Base-by-base conservation (phyloP, 164 flowering plant species). In the Nymphaea thermarum region DNA sequence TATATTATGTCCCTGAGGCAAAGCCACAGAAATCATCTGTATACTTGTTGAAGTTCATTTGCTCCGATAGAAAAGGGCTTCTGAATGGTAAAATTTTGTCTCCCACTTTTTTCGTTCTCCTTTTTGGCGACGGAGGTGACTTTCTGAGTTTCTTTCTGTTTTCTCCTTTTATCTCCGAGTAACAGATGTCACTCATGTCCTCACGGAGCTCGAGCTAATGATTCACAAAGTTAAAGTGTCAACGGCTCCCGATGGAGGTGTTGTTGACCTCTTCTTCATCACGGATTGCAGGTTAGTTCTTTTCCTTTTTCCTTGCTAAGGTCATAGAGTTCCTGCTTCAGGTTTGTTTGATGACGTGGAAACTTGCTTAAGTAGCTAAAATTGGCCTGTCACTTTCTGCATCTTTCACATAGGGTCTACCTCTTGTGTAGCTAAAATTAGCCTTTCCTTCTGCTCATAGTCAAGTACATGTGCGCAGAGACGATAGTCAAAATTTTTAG, bases 1-100 rank as follows among this genome's bases (percentile, higher is more conserved):
- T 74, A 67, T 87, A 76, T 73, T 78, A 77, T 43, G 45, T 70
- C 62, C 84, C 25, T 17, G 57, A 78, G 66, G 14, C 86, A 41
- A 60, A 75, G 0, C 4, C 81, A 44, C 62, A 70, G 61, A 73
- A 79, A 8, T 67, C 89, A 10, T 70, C 81, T 2, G 59, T 87
- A 47, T 87, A 85, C 78, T 65, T 88, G 63, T 72, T 90, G 72
- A 87, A 81, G 72, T 82, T 86, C 60, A 82, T 81, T 65, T 85
- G 90, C 77, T 76, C 77, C 16, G 82, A 88, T 65, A 78, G 83
- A n/a, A 88, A 80, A 65, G 98, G 94, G 66, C 77, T 88, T 53
- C 72, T 92, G 47, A 90, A 93, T 69, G 98, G 98, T 90, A 80
- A 70, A 51, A 5, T 51, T 51, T 15, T 51, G 5, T 55, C 60